Conservation (phyloP, 2,329 filamentous ascomycete species). For the Bipolaris bicolor region DNA sequence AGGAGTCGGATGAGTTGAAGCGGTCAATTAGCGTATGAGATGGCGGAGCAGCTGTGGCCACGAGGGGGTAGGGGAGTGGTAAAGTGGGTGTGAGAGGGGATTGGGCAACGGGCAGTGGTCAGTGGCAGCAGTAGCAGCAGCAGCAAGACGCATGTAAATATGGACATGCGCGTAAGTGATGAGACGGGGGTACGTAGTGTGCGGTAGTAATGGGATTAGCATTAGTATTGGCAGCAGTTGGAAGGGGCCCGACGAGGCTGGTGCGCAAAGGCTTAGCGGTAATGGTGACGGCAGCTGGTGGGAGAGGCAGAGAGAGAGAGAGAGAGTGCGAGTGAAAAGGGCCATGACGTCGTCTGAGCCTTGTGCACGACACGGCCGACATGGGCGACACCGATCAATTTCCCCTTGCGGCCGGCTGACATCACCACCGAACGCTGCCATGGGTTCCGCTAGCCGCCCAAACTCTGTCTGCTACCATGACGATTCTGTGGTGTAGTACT, state of each 20-base stretch:
- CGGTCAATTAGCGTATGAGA: conserved; percentile 18
- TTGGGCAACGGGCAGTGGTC: neutral
- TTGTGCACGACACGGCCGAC: conserved; percentile 4
- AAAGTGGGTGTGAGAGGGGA: neutral
- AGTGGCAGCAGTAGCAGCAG: conserved; percentile 1
- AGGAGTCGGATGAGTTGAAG: conserved; percentile 14
- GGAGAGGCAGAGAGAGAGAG: neutral
- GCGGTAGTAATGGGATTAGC: too few relatives aligned
- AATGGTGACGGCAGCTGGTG: neutral
- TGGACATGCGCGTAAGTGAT: neutral
- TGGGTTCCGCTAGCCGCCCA: conserved; percentile 9
- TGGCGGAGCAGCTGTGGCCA: conserved; percentile 11
- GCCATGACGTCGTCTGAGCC: conserved; percentile 15
- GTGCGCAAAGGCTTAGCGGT: neutral
- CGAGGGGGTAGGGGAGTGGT: neutral
- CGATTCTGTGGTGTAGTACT: too few relatives aligned
- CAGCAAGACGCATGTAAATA: neutral
- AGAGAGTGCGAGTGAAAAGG: neutral
- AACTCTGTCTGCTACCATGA: neutral
- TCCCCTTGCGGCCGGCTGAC: conserved; percentile 12
- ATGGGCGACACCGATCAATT: conserved; percentile 8
- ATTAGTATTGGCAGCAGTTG: neutral
- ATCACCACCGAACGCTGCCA: conserved; percentile 11
- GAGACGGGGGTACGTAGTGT: neutral
- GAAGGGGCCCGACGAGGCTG: neutral